These are phyloP conservation scores for Chalciporus piperatus DNA, from an alignment of 768 basidiomycete genomes.

Conservation along the genomic window DNA sequence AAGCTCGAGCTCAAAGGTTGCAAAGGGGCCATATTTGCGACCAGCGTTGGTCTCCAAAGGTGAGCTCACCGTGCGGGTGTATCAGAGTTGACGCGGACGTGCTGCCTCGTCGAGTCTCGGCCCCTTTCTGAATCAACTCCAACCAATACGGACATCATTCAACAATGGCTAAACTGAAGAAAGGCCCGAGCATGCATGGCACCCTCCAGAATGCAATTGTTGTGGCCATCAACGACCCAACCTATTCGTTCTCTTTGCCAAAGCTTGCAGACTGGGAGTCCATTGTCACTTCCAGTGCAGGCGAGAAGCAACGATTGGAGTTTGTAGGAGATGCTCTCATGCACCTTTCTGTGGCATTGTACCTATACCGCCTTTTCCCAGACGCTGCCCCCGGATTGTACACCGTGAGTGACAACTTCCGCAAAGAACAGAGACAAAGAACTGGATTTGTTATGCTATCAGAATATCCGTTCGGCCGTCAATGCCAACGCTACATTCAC, in stretches of 20 bases:
- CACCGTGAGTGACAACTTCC: constrained; percentile 27
- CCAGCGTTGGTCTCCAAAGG: neutral
- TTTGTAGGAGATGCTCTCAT: constrained; percentile 49
- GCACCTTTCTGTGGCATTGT: constrained; percentile 39
- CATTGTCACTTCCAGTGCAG: constrained; percentile 21
- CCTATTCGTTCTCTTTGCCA: constrained; percentile 26
- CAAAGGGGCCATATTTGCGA: neutral
- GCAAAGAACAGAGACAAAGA: neutral
- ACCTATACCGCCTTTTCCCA: constrained; percentile 36
- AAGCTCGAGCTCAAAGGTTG: too few relatives aligned
- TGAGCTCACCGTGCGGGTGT: neutral
- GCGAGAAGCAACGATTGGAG: constrained; percentile 42
- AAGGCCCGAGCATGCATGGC: constrained; percentile 8
- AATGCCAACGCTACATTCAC: constrained; percentile 38
- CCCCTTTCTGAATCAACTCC: neutral
- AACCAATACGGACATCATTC: neutral
- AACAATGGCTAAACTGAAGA: constrained; percentile 22
- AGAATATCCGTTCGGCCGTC: constrained; percentile 27
- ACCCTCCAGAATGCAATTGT: constrained; percentile 24
- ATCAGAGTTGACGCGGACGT: neutral
- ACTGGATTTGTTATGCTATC: neutral
- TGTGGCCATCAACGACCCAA: constrained; percentile 27
- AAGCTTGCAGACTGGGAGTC: constrained; percentile 29
- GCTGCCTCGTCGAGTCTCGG: neutral
- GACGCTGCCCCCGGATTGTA: constrained; percentile 33